phyloP scores from a whole-genome alignment of 176 grass and related monocot genomes.

The Bromus sterilis region DNA sequence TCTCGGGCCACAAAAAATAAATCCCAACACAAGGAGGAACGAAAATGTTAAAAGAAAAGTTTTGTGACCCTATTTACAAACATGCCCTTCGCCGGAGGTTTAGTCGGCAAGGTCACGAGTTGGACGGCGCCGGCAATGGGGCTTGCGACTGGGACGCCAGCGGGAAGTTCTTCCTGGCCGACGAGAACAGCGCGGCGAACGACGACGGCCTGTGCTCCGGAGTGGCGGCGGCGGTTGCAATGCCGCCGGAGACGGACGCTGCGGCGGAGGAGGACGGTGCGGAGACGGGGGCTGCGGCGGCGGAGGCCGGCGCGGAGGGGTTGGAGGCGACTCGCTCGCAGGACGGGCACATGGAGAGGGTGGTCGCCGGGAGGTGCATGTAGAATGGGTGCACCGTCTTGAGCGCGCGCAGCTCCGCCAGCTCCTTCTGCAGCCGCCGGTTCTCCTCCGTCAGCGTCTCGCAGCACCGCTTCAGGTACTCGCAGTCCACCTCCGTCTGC shows the following conservation, averaged over 20 bases:
- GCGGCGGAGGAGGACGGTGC: background rate
- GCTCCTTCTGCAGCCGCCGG: conserved; percentile 91
- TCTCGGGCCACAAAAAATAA: conserved; percentile 28
- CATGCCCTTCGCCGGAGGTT: conserved; percentile 8
- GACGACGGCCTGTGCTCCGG: conserved; percentile 43
- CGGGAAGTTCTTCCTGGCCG: conserved; percentile 6
- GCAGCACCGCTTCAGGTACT: conserved; percentile 99
- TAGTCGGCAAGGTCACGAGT: conserved; percentile 21
- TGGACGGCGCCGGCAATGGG: conserved; percentile 25
- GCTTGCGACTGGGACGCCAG: background rate
- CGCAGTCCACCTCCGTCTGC: conserved; percentile 97
- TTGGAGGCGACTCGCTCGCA: conserved; percentile 80
- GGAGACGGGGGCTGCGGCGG: background rate
- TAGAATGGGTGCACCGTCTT: conserved; percentile 79
- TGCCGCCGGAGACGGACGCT: background rate
- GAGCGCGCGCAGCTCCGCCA: conserved; percentile 75
- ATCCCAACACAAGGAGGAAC: background rate
- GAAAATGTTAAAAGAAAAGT: background rate
- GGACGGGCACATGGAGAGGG: conserved; percentile 96
- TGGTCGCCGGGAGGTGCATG: conserved; percentile 92
- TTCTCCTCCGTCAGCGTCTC: conserved; percentile 99
- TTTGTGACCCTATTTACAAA: conserved; percentile 34
- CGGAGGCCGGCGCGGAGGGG: background rate
- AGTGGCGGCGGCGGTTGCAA: background rate
- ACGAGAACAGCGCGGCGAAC: conserved; percentile 68